Base-by-base conservation (phyloP, 2,329 filamentous ascomycete species). In the Hypoxylon sp. region DNA sequence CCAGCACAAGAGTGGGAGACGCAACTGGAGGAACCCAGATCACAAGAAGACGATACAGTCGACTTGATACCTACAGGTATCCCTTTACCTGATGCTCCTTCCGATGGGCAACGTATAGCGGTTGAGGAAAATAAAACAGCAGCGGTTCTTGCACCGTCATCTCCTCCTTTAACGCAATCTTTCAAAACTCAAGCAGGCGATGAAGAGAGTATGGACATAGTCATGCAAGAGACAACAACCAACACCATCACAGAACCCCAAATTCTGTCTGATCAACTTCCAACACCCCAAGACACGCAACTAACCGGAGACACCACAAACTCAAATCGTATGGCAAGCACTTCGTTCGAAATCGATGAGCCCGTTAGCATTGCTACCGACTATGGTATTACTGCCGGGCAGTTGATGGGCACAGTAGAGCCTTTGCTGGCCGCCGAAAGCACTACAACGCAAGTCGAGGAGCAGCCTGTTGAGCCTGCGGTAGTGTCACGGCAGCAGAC, bases 31-130 rank as follows among this genome's bases (percentile, higher is more conserved):
- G 48, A 57, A 18, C 35, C 37, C 17, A 42, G 20, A 23, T 29
- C 42, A 8, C 43, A 51, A n/a, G 61, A 68, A n/a, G 62, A 64
- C 8, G 53, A 61, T 18, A 40, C 42, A 21, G 57, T 48, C n/a
- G 57, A 63, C 13, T 45, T 62, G 52, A 46, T 48, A 27, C 26
- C 56, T 38, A 48, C n/a, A n/a, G n/a, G n/a, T n/a, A n/a, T n/a
- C n/a, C n/a, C 41, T 49, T 33, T 51, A 18, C 43, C 57, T n/a
- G 53, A 40, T 37, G 13, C 24, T 27, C 10, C 27, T 31, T 81
- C 79, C 0, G 78, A 81, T 54, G 79, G 76, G 2, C 78, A 81
- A 26, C 73, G 75, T 40, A 72, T 77, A 8, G 65, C 65, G n/a
- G 45, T 67, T 15, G 47, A 54, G 8, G 54, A 58, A 18, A n/a